Evolutionary conservation across 2,329 filamentous ascomycete genomes (phyloP).

Genomic region (Xylariales sp.): DNA sequence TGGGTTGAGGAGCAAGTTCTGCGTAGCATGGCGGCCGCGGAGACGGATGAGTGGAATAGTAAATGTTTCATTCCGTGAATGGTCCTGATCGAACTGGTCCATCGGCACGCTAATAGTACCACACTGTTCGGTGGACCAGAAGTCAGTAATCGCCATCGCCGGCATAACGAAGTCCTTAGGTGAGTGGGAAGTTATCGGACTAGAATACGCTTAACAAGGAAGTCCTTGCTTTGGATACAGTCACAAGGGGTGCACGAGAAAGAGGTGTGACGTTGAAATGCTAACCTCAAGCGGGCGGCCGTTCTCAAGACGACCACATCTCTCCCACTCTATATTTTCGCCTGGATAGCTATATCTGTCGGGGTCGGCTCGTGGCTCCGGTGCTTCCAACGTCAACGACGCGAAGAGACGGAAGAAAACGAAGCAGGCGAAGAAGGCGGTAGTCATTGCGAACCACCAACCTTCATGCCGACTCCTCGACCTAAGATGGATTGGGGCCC

Average conservation of each 20-base stretch:
- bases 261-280: not conserved
- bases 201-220: not conserved
- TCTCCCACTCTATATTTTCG: conserved; percentile 54
- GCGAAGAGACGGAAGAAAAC: not conserved
- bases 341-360: conserved; percentile 45
- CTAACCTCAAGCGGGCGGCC: conserved; percentile 52
- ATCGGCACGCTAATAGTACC: conserved; percentile 58
- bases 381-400: not conserved
- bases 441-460: not conserved
- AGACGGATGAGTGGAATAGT: conserved; percentile 59
- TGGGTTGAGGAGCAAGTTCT: conserved; percentile 59
- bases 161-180: not conserved
- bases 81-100: conserved; percentile 56
- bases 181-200: accelerated
- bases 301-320: conserved; percentile 53
- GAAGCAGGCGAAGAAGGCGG: not conserved
- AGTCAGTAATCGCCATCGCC: not conserved
- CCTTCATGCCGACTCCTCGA: not conserved
- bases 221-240: not conserved
- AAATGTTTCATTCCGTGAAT: conserved; percentile 54
- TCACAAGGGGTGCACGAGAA: no score
- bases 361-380: no score
- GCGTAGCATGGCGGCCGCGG: conserved; percentile 56
- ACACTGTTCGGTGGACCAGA: conserved; percentile 43
- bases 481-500: not conserved